Base-by-base conservation (phyloP, 78 protist species). In the Planoprotostelium fungivorum region DNA sequence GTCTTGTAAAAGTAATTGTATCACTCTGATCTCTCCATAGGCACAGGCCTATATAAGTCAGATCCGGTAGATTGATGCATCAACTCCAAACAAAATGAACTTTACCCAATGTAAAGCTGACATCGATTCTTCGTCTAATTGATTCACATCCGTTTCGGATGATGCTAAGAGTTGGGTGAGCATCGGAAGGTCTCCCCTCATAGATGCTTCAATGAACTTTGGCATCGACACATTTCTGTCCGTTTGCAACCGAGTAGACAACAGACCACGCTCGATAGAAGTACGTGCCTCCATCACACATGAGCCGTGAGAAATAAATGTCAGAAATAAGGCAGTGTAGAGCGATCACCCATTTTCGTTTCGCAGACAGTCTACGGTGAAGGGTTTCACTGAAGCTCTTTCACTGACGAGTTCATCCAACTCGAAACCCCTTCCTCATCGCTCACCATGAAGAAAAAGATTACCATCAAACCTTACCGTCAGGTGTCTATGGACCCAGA, bases 101-200 rank as follows among this genome's bases (percentile, higher is more conserved):
- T n/a, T n/a, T n/a, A n/a, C n/a, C 87, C 87, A 85, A 85, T 85
- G 87, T 37, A 85, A 36, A 35, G 87, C 87, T 5, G 35, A 25
- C 87, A 85, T 85, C 16, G 87, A 85, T 16, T 85, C 87, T 16
- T 85, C 35, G 16, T 85, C 87, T 85, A 37, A 37, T 85, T 35
- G 63, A 36, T 85, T 85, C 34, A 85, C 87, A 16, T 85, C 37
- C n/a, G 16, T 5, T 35, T 5, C 16, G 5, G 37, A 16, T 5
- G 36, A 35, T 85, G 5, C 37, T 16, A 85, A 36, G 87, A 85
- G 87, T 85, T 85, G 63, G 16, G 16, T 85, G 36, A 85, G 29
- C 16, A 16, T 85, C 5, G 5, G 5, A 16, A 85, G 5, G 16
- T 85, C 87, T 25, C 87, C 87, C 16, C 37, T 5, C 63, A 85